Base-by-base conservation (phyloP, 495 filamentous ascomycete species). In the Neurospora discreta region DNA sequence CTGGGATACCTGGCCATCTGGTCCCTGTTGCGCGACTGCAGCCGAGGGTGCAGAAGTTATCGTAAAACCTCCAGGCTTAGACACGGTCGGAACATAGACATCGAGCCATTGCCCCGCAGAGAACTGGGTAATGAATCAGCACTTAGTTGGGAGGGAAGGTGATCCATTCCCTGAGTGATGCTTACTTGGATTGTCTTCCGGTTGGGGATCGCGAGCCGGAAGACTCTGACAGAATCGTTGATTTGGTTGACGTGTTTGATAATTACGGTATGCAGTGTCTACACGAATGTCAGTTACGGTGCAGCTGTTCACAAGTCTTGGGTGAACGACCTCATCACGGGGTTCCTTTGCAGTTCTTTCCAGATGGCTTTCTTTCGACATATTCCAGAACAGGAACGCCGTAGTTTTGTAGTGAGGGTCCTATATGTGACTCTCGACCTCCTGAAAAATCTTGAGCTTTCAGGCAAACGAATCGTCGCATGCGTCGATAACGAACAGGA, bases 101-200 rank as follows among this genome's bases (percentile, higher is more conserved):
- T 98, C 94, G 70, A 98, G 85, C 93, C 93, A 98, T 85, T 97
- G 94, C 41, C 94, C 94, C 1, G 94, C 90, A 38, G 90, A 82
- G 80, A 95, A 95, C 87, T 89, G 72, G 75, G 13, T 30, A 3
- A n/a, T 33, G 52, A 36, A 7, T 65, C 26, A 65, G 52, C 52
- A 41, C 44, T 16, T 52, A 9, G 13, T n/a, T 68, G 16, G 9
- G 30, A 11, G 26, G 42, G 18, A 52, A 43, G 67, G 65, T 26
- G 30, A 33, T 33, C 0, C 73, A 74, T 72, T 42, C 39, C 46
- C 18, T 39, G 68, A 70, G 46, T 73, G 69, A 58, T 74, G 68
- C 72, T 52, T 74, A 80, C 80, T 18, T 76, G 73, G 26, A 81
- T 76, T 16, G 77, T 74, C 16, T 70, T 30, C 3, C 68, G 70